Percentiles rank a stretch among this genome's conserved stretches.
Evolutionary conservation across 805 yeast genomes (phyloP).

Genomic region (Ogataea populi-albae): DNA sequence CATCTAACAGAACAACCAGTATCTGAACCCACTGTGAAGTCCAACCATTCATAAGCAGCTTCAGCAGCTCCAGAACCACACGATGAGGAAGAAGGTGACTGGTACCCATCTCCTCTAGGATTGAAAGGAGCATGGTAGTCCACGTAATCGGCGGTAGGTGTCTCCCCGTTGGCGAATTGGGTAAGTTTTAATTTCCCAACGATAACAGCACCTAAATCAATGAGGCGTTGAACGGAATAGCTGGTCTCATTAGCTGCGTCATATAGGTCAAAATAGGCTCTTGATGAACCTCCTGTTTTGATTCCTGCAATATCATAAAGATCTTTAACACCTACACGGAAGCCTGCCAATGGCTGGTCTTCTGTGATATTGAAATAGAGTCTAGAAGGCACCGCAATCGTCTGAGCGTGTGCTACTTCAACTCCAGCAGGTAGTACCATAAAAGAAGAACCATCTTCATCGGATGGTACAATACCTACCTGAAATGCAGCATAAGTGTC

Average conservation of each 20-base stretch:
- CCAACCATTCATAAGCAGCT: slow-evolving; percentile 14
- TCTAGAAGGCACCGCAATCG: slow-evolving; percentile 12
- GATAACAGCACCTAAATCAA: slow-evolving; percentile 12
- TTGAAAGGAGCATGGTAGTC: slow-evolving; percentile 15
- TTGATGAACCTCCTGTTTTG: slow-evolving; percentile 12
- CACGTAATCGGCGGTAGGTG: slow-evolving; percentile 13
- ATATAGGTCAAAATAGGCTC: slow-evolving; percentile 11
- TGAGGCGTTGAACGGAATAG: slow-evolving; percentile 11
- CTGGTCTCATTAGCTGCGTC: slow-evolving; percentile 8
- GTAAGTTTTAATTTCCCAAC: slow-evolving; percentile 13
- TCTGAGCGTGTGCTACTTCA: slow-evolving; percentile 14
- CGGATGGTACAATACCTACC: slow-evolving; percentile 10
- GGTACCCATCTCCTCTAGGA: slow-evolving; percentile 15
- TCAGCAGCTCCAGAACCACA: slow-evolving; percentile 15
- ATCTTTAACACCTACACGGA: slow-evolving; percentile 13
- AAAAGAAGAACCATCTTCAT: slow-evolving; percentile 6
- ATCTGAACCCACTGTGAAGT: slow-evolving; percentile 12
- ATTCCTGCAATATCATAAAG: slow-evolving; percentile 10
- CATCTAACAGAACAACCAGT: slow-evolving; percentile 14
- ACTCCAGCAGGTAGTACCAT: slow-evolving; percentile 13
- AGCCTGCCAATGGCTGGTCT: slow-evolving; percentile 12
- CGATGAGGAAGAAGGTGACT: slow-evolving; percentile 13
- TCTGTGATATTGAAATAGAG: slow-evolving; percentile 9
- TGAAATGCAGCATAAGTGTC: slow-evolving; percentile 12
- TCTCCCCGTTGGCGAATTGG: slow-evolving; percentile 13